Evolutionary conservation across 2,329 filamentous ascomycete species (phyloP).

Genomic region (Fusarium luffae): DNA sequence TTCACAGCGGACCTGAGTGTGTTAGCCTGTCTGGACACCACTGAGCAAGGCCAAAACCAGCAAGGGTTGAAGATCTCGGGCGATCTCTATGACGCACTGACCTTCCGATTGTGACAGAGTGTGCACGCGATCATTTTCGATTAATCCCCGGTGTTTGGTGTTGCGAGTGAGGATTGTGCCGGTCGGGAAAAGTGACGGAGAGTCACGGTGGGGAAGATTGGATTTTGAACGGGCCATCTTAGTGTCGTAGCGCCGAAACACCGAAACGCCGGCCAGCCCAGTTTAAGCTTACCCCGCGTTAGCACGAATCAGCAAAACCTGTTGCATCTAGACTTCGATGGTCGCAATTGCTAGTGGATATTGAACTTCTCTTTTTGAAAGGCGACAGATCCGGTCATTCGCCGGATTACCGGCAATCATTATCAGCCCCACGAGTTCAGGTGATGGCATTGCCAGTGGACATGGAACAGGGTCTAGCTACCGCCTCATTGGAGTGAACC

Average conservation of each 20-base stretch:
- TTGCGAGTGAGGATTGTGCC: not conserved
- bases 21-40: not conserved
- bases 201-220: not conserved
- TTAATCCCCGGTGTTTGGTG: not conserved
- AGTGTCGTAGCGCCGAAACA: not conserved
- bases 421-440: not conserved
- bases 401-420: not conserved
- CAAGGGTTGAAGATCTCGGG: not conserved
- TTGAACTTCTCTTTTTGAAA: not conserved
- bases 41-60: not conserved
- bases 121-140: not conserved
- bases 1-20: not conserved
- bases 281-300: not conserved
- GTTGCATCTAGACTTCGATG: not conserved
- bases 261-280: not conserved
- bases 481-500: not conserved
- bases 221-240: not conserved
- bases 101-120: constrained; percentile 1
- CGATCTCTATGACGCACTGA: not conserved
- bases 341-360: not conserved
- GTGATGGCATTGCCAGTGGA: not conserved
- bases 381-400: not conserved
- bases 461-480: not conserved
- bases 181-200: not conserved
- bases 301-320: not conserved